Conservation (phyloP, 2,329 filamentous ascomycete species). For the Trichoderma semiorbis region DNA sequence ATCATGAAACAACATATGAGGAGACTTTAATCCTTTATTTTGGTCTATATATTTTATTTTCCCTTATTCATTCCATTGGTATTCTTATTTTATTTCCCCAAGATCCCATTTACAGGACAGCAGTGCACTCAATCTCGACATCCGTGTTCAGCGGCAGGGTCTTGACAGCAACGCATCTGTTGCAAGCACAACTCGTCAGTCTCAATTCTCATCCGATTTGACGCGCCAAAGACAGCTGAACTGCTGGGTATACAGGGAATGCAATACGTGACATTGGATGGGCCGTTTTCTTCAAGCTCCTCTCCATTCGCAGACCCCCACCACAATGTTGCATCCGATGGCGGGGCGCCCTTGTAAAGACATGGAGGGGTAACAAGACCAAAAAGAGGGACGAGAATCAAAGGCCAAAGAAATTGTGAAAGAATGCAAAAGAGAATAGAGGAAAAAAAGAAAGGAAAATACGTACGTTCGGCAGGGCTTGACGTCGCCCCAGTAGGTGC, state of each 20-base stretch:
- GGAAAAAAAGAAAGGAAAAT: background rate
- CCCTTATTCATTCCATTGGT: background rate
- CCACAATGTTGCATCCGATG: conserved; percentile 11
- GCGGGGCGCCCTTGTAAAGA: conserved; percentile 1
- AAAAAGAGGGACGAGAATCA: background rate
- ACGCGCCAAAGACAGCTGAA: background rate
- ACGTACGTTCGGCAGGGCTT: conserved; percentile 45
- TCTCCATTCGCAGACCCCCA: background rate
- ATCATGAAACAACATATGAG: background rate
- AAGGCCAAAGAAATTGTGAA: background rate
- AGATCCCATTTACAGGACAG: conserved; percentile 25
- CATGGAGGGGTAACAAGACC: conserved; percentile 7
- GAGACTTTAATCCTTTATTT: background rate
- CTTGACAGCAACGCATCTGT: conserved; percentile 37
- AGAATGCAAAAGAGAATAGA: background rate
- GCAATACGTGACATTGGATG: background rate
- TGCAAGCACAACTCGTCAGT: background rate
- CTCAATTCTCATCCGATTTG: background rate
- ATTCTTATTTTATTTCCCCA: background rate
- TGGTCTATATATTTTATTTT: background rate
- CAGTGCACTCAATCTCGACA: conserved; percentile 36
- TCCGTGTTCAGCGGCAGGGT: conserved; percentile 33
- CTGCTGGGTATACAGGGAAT: background rate
- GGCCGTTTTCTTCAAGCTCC: background rate
- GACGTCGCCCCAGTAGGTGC: conserved; percentile 60